Conservation (phyloP, 768 basidiomycete species). For the Dacryopinax primogenitus region DNA sequence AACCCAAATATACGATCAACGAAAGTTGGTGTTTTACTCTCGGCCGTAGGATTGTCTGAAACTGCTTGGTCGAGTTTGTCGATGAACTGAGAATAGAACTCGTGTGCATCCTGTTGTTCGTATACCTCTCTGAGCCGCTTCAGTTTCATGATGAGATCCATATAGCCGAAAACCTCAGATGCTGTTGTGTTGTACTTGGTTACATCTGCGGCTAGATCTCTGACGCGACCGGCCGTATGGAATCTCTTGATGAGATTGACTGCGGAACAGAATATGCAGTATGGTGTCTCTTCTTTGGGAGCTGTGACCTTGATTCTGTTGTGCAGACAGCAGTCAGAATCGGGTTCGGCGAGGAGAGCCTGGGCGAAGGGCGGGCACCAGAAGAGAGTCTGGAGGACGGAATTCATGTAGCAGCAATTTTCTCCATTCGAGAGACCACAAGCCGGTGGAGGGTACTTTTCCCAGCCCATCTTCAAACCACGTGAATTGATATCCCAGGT, state of each 20-base stretch:
- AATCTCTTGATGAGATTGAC: neutral
- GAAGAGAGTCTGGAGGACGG: slow-evolving; percentile 80
- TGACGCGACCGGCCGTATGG: neutral
- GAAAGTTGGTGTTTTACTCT: slow-evolving; percentile 73
- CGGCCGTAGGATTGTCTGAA: slow-evolving; percentile 55
- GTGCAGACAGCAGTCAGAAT: slow-evolving; percentile 49
- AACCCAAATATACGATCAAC: slow-evolving; percentile 93
- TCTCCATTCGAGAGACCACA: slow-evolving; percentile 70
- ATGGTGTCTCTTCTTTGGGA: no score
- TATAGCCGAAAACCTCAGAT: no score
- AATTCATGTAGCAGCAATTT: slow-evolving; percentile 95
- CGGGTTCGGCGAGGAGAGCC: slow-evolving; percentile 39
- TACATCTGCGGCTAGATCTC: no score
- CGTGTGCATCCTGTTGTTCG: slow-evolving; percentile 96
- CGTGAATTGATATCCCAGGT: neutral
- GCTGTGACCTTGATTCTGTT: no score
- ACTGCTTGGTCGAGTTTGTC: neutral
- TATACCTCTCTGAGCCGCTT: slow-evolving; percentile 65
- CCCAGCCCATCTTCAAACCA: slow-evolving; percentile 38
- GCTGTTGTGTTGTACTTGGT: no score
- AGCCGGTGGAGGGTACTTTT: slow-evolving; percentile 36
- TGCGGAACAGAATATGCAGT: neutral
- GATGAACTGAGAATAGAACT: slow-evolving; percentile 39
- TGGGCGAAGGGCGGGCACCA: slow-evolving; percentile 81
- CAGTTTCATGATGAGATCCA: slow-evolving; percentile 11